phyloP scores from a whole-genome alignment of 2,329 filamentous ascomycete genomes.

The Pseudopithomyces chartarum region DNA sequence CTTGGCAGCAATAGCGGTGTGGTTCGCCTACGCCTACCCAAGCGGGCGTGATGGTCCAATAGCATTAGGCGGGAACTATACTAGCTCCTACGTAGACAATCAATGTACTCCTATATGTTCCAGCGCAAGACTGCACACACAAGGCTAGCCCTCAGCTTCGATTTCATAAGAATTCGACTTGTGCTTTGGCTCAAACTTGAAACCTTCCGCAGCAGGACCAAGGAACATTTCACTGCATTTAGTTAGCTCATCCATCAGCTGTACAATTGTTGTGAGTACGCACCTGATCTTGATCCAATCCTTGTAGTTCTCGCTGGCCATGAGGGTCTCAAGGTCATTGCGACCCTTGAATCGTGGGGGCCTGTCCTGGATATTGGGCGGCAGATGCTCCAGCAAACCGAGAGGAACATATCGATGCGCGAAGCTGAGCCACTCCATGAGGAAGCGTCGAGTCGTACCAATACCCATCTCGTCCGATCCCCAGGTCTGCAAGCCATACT shows the following conservation, averaged over 20 bases:
- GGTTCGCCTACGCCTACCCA: background rate
- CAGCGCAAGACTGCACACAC: background rate
- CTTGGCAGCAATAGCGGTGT: background rate
- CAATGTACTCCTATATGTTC: too few relatives aligned
- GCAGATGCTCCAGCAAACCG: slow-evolving; percentile 84
- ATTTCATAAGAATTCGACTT: slow-evolving; percentile 91
- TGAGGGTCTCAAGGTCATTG: slow-evolving; percentile 90
- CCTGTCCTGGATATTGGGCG: slow-evolving; percentile 85
- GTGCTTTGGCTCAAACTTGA: slow-evolving; percentile 96
- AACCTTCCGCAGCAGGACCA: slow-evolving; percentile 84
- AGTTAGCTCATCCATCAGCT: slow-evolving; percentile 16
- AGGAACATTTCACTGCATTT: slow-evolving; percentile 88
- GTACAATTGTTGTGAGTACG: slow-evolving; percentile 19
- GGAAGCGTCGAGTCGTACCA: slow-evolving; percentile 86
- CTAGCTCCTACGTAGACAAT: too few relatives aligned
- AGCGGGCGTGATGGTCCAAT: too few relatives aligned
- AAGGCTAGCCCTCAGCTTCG: slow-evolving; percentile 55
- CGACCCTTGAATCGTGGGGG: slow-evolving; percentile 83
- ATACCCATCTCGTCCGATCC: slow-evolving; percentile 94
- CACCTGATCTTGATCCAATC: slow-evolving; percentile 99
- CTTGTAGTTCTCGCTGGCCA: slow-evolving; percentile 88
- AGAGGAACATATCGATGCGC: slow-evolving; percentile 89
- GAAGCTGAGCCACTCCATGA: slow-evolving; percentile 96
- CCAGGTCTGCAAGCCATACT: slow-evolving; percentile 92
- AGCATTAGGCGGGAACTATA: too few relatives aligned